A percentile compares a stretch with the other conserved stretches of the same genome.
These are phyloP conservation scores for Spathaspora sp. DNA, from an alignment of 805 yeast species.

Conservation along the genomic window DNA sequence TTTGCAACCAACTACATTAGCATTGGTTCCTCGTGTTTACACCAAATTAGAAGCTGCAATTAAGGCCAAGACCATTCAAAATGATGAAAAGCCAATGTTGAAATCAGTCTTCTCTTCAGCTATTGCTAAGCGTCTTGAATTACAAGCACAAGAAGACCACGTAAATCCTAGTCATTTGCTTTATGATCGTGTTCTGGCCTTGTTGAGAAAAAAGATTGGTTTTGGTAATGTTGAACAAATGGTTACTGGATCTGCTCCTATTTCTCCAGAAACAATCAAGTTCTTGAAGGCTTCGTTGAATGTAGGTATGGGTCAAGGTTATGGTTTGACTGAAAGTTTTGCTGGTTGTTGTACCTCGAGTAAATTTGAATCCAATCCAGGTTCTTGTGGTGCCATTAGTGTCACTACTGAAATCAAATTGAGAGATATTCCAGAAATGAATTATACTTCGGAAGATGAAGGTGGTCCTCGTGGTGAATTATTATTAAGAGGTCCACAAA, in stretches of 20 bases:
- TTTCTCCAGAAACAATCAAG: conserved; percentile 55
- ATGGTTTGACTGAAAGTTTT: conserved; percentile 66
- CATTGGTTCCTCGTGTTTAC: conserved; percentile 62
- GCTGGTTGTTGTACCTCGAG: conserved; percentile 47
- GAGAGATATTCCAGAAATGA: conserved; percentile 62
- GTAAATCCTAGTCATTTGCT: conserved; percentile 22
- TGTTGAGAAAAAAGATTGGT: conserved; percentile 31
- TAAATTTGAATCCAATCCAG: conserved; percentile 39
- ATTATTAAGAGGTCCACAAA: conserved; percentile 53
- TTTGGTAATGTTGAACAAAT: conserved; percentile 25
- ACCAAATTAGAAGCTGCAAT: conserved; percentile 61
- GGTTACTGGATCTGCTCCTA: conserved; percentile 63
- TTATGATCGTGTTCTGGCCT: conserved; percentile 27
- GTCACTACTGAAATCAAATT: conserved; percentile 51
- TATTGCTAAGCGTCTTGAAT: conserved; percentile 23
- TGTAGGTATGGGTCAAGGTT: conserved; percentile 63
- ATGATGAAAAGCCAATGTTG: conserved; percentile 28
- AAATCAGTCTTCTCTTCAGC: conserved; percentile 25
- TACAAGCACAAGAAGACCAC: conserved; percentile 42
- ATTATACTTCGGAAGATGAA: conserved; percentile 34
- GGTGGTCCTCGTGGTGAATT: conserved; percentile 49
- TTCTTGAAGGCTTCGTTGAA: conserved; percentile 63
- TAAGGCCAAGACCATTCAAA: conserved; percentile 42
- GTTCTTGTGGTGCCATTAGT: conserved; percentile 51
- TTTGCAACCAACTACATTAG: conserved; percentile 50